Conservation (phyloP, 2,329 filamentous ascomycete genomes). For the Domatiomyces globalis region DNA sequence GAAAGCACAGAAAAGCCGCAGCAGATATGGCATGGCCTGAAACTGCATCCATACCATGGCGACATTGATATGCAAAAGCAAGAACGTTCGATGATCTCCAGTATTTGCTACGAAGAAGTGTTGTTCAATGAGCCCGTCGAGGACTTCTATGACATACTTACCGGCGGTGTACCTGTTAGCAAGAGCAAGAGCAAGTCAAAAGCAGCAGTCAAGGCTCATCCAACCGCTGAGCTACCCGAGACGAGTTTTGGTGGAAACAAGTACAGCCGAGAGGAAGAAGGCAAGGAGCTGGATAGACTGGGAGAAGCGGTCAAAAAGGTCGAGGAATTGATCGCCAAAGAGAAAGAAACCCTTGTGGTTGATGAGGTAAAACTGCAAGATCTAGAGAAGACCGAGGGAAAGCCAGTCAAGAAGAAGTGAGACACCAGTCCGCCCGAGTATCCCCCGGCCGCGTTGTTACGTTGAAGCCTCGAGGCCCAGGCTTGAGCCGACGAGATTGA, state of each 20-base stretch:
- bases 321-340: slow-evolving; percentile 47
- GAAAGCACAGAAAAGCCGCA: slow-evolving; percentile 86
- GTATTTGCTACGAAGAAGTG: slow-evolving; percentile 82
- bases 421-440: neutral
- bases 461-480: neutral
- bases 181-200: slow-evolving; percentile 37
- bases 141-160: slow-evolving; percentile 71
- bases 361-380: slow-evolving; percentile 48
- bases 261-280: slow-evolving; percentile 60
- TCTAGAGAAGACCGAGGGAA: slow-evolving; percentile 30
- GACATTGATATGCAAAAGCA: slow-evolving; percentile 61
- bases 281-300: slow-evolving; percentile 51
- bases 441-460: neutral
- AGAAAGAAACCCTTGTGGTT: slow-evolving; percentile 47
- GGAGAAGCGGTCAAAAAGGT: slow-evolving; percentile 46
- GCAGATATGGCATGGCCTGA: slow-evolving; percentile 84
- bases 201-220: slow-evolving; percentile 43
- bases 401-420: slow-evolving; percentile 18
- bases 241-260: slow-evolving; percentile 52
- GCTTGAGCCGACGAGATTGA: slow-evolving; percentile 7
- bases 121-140: slow-evolving; percentile 96
- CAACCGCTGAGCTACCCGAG: slow-evolving; percentile 62
- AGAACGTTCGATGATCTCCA: slow-evolving; percentile 50
- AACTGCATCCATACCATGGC: slow-evolving; percentile 74
- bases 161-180: slow-evolving; percentile 49